Base-by-base conservation (phyloP, 179 eudicot species). In the Vitellaria paradoxa region DNA sequence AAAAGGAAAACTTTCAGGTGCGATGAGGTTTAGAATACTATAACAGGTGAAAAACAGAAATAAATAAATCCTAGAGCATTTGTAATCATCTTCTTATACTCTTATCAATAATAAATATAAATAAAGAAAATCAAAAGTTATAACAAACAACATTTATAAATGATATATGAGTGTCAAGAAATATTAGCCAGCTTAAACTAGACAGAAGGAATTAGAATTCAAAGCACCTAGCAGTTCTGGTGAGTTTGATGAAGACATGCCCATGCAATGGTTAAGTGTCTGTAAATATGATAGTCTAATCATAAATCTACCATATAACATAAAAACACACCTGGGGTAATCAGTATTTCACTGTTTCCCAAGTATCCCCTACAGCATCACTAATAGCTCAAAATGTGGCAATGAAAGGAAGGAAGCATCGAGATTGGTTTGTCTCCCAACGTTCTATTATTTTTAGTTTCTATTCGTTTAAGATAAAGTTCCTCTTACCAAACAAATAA, bases 71-170 rank as follows among this genome's bases (percentile, higher is more conserved):
- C 53, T 30, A 18, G 7, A 4, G 46, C 26, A 12, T 62, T 11
- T 62, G 7, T 56, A 50, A 13, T 9, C 59, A 49, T 17, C 59
- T 49, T 49, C 59, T 21, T 69, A 40, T 5, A 14, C 40, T 42
- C 45, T 65, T 23, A 12, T 6, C 30, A 65, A 30, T 30, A 30
- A 62, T 23, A 50, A 71, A 71, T 13, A 18, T 14, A 71, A 52
- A 24, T 3, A 18, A n/a, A 40, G 40, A 45, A 64, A 47, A 52
- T 76, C 24, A 67, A 65, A 75, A 50, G 46, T 40, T 30, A 50
- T 15, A 55, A 72, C 63, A 76, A 66, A 50, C 63, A 66, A 50
- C 63, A 45, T 21, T 14, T 56, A 17, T 26, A 9, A 53, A 77
- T 18, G 65, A 9, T 30, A 9, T 30, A 77, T 18, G 49, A 47